Base-by-base conservation (phyloP, 1,284 basidiomycete genomes). In the Puccinia polysora region DNA sequence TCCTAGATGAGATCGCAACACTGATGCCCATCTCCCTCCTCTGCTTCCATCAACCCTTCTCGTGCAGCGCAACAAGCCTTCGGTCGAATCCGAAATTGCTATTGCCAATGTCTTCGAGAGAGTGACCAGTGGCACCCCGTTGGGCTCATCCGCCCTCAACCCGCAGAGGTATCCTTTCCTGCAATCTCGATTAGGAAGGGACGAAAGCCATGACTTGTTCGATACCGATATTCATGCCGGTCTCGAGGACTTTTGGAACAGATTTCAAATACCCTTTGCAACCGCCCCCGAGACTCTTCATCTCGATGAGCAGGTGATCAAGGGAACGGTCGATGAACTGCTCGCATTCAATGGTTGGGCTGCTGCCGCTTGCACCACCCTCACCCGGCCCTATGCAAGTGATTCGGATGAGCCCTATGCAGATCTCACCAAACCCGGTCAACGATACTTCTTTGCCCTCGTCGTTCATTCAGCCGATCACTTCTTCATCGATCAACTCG, bases 301-400 rank as follows among this genome's bases (percentile, higher is more conserved):
- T 75, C 86, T 88, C 80, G 93, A 96, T 80, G 86, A 89, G 20
- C 91, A 96, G 79, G 87, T 88, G 72, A 89, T 96, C 58, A 83
- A 90, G 65, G 86, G 84, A 56, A 87, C 92, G 5, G 89, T 97
- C 64, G 93, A 96, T 80, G 90, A 91, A 75, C 84, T 97, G 1
- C 83, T 96, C 25, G 88, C 89, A 23, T 85, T 96, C 73, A 95
- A 96, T 78, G 93, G 93, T n/a, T 97, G 93, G 93, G 93, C 94
- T n/a, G 90, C 91, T n/a, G 91, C 90, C 8, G 86, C 90, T 43
- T 97, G 92, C 80, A 90, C 91, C 7, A 92, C 89, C 2, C 85
- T 97, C 53, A 86, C 86, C 2, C 86, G 93, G 18, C 93, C 93
- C 1, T 97, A 96, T 77, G 90, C 90, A 12, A 88, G 91, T 78